Evolutionary conservation across 140 eudicot genomes (phyloP).

Genomic region (Oenanthe javanica): DNA sequence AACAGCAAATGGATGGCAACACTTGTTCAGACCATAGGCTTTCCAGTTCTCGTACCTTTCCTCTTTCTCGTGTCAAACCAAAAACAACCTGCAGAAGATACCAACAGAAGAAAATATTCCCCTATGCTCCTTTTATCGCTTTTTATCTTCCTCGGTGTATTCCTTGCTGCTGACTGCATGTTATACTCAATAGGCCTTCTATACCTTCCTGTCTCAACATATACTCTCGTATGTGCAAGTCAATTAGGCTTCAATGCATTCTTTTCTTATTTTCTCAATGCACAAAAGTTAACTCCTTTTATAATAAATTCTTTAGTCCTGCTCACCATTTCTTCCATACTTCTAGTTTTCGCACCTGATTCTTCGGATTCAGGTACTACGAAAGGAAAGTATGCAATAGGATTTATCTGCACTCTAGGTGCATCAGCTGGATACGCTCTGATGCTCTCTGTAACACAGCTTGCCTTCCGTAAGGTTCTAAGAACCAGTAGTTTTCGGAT

Average conservation of each 20-base stretch:
- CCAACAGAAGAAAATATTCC: background rate
- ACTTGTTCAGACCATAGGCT: conserved; percentile 16
- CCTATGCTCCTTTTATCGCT: background rate
- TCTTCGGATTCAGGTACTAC: conserved; percentile 10
- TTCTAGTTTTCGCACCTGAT: conserved; percentile 13
- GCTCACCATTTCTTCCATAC: conserved; percentile 31
- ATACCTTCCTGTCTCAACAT: conserved; percentile 45
- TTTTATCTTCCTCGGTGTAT: conserved; percentile 20
- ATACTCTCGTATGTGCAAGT: conserved; percentile 29
- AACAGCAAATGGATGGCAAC: conserved; percentile 23
- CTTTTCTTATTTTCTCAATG: conserved; percentile 31
- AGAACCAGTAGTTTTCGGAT: conserved; percentile 32
- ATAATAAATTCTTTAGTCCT: conserved; percentile 38
- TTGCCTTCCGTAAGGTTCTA: conserved; percentile 30
- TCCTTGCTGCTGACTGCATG: conserved; percentile 24
- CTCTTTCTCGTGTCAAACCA: conserved; percentile 1
- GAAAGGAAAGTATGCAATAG: conserved; percentile 21
- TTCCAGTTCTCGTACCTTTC: conserved; percentile 23
- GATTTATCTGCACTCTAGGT: conserved; percentile 33
- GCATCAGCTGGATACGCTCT: conserved; percentile 29
- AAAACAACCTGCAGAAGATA: background rate
- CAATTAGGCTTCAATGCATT: conserved; percentile 45
- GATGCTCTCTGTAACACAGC: conserved; percentile 18
- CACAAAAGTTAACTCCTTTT: conserved; percentile 31
- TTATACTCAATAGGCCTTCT: conserved; percentile 35